Evolutionary conservation across 2,329 filamentous ascomycete species (phyloP).

Genomic region (Karstenula rhodostoma): DNA sequence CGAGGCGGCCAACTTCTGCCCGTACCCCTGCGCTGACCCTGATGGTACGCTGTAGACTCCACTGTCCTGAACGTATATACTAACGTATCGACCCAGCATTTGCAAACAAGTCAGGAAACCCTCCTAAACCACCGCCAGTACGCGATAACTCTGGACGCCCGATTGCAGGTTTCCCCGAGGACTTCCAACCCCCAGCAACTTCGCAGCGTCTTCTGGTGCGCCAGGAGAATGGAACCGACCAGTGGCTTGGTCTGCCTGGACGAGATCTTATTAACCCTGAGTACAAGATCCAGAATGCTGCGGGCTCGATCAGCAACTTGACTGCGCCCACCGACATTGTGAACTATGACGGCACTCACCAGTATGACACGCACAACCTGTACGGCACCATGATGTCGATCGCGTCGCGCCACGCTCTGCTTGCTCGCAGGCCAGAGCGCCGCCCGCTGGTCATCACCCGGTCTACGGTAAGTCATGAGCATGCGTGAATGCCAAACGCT

Average conservation of each 20-base stretch:
- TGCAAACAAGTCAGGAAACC: slow-evolving; percentile 56
- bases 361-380: slow-evolving; percentile 80
- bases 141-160: slow-evolving; percentile 66
- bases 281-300: slow-evolving; percentile 69
- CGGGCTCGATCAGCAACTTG: slow-evolving; percentile 52
- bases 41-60: slow-evolving; percentile 26
- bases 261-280: slow-evolving; percentile 71
- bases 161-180: slow-evolving; percentile 73
- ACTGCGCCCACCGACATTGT: slow-evolving; percentile 72
- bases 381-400: slow-evolving; percentile 79
- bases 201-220: slow-evolving; percentile 28
- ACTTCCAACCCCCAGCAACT: slow-evolving; percentile 66
- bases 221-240: slow-evolving; percentile 49
- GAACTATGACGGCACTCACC: slow-evolving; percentile 70
- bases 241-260: slow-evolving; percentile 63
- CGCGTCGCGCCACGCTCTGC: slow-evolving; percentile 72
- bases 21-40: slow-evolving; percentile 58
- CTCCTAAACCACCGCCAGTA: slow-evolving; percentile 70
- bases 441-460: slow-evolving; percentile 78
- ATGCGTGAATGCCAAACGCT: not conserved
- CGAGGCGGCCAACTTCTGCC: slow-evolving; percentile 46
- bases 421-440: slow-evolving; percentile 66
- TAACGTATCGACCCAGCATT: slow-evolving; percentile 28
- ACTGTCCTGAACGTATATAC: not conserved
- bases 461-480: slow-evolving; percentile 58